Evolutionary conservation across 768 basidiomycete genomes (phyloP), one percentile per base, ranked within the genome.

Genomic region (Tulasnella sp.): DNA sequence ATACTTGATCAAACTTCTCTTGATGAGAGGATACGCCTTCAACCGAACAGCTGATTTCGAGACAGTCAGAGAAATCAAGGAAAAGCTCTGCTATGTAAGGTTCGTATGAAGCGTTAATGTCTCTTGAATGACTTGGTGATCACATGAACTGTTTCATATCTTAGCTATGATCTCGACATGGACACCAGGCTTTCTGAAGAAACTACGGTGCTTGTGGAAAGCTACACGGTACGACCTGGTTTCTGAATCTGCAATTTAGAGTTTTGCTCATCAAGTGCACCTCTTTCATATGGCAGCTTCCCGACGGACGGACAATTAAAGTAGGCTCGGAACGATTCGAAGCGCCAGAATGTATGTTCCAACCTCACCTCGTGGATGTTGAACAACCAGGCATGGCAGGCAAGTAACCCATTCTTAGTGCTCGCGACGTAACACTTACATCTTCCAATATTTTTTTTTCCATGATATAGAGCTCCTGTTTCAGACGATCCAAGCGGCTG

Each of bases 11-110:
- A 99, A 98, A 69, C 75, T 99, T n/a, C 73, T 99, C 29, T 78
- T 98, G 59, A 96, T 96, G 92, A 81, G 93, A n/a, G 95, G 95
- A n/a, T 98, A 99, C 65, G 95, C 95, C 1, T 98, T 99, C 76
- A 98, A 99, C 69, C 80, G 95, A 34, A 99, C 95, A 2, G 95
- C 95, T 24, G 95, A 99, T 69, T 99, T 99, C 61, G 95, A 99
- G 71, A 99, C 95, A 2, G 95, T 99, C 19, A 71, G 93, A 28
- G 89, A 95, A 65, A 98, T 99, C 70, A 99, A 99, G 69, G 95
- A 99, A 72, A 95, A 92, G 65, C 67, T 98, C 39, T 99, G 95
- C 69, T 99, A 98, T 63, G 86, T 95, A 61, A 93, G 86, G 88
- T 91, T 57, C 44, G 74, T 54, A 24, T 29, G 12, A 15, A 19